Percentiles rank a stretch among this genome's conserved stretches.
These are phyloP conservation scores for sorghum (Sorghum bicolor) DNA, from an alignment of 176 grass and related monocot genomes.

Conservation along the genomic window DNA sequence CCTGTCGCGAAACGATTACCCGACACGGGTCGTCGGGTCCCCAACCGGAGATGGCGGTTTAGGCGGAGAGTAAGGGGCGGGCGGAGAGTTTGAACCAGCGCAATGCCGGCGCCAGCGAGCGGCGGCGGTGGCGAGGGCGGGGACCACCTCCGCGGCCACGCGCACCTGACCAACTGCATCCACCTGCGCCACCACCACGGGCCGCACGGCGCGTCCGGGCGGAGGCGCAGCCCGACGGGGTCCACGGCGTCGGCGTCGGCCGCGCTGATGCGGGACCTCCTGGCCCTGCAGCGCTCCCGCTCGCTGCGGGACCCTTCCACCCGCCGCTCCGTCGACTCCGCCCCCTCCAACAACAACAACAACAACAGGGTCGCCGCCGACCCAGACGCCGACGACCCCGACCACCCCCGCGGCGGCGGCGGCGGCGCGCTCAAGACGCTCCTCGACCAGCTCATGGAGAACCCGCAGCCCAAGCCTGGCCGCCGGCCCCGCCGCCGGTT, in stretches of 20 bases:
- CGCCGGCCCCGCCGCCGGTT: slow-evolving; percentile 41
- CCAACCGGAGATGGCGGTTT: not conserved
- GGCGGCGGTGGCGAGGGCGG: slow-evolving; percentile 27
- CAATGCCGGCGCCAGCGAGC: slow-evolving; percentile 35
- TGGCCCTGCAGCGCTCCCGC: slow-evolving; percentile 71
- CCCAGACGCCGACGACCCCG: slow-evolving; percentile 18
- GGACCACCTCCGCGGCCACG: slow-evolving; percentile 56
- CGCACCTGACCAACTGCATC: slow-evolving; percentile 82
- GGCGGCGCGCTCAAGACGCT: slow-evolving; percentile 56
- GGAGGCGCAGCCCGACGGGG: slow-evolving; percentile 40
- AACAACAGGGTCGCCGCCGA: slow-evolving; percentile 37
- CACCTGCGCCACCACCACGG: slow-evolving; percentile 76
- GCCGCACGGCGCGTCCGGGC: slow-evolving; percentile 29
- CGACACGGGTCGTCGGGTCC: not conserved
- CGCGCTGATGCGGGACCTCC: slow-evolving; percentile 77
- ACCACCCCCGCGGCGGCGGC: not conserved
- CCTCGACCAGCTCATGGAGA: slow-evolving; percentile 59
- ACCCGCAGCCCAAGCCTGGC: slow-evolving; percentile 30
- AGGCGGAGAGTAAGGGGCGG: not conserved
- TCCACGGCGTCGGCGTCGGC: slow-evolving; percentile 32
- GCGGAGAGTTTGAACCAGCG: slow-evolving; percentile 12
- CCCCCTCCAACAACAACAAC: slow-evolving; percentile 26
- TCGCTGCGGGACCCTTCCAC: slow-evolving; percentile 83
- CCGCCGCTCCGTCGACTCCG: slow-evolving; percentile 66
- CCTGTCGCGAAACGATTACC: not conserved